Conservation (phyloP, 1,284 basidiomycete species). For the Ustilago nuda region DNA sequence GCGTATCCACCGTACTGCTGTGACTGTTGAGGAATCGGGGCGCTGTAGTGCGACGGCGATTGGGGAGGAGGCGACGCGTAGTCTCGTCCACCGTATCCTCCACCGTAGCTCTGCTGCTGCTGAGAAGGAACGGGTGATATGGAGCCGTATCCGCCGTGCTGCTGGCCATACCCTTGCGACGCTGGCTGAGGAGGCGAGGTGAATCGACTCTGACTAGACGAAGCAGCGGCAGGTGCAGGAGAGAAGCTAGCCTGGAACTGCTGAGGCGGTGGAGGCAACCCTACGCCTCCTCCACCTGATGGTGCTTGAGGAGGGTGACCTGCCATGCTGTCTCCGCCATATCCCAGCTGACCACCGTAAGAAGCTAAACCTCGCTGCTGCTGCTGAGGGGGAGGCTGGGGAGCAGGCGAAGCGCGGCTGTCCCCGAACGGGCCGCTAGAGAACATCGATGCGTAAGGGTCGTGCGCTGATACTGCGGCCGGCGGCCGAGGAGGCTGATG, state of each 20-base stretch:
- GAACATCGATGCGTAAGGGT: conserved; percentile 45
- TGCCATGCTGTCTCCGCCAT: conserved; percentile 6
- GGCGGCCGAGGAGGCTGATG: conserved; percentile 5
- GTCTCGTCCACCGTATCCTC: conserved; percentile 14
- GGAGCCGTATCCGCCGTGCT: conserved; percentile 14
- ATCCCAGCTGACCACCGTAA: conserved; percentile 14
- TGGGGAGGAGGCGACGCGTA: conserved; percentile 17
- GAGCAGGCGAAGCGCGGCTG: conserved; percentile 28
- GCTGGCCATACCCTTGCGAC: conserved; percentile 8
- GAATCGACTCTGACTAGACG: conserved; percentile 23
- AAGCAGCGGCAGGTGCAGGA: not conserved
- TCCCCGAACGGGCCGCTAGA: conserved; percentile 39
- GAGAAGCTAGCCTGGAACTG: conserved; percentile 33
- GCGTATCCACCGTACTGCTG: conserved; percentile 9
- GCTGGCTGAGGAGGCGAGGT: conserved; percentile 24
- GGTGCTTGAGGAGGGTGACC: conserved; percentile 3
- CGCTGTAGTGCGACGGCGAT: conserved; percentile 19
- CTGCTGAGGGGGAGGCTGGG: conserved; percentile 7
- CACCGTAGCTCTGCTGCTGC: conserved; percentile 23
- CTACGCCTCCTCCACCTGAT: conserved; percentile 10
- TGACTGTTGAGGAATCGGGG: conserved; percentile 5
- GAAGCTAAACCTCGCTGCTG: conserved; percentile 15
- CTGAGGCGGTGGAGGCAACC: conserved; percentile 32
- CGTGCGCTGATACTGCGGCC: conserved; percentile 10
- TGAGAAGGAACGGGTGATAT: conserved; percentile 19